Evolutionary conservation across 2,329 filamentous ascomycete genomes (phyloP).

Genomic region (Neofusicoccum umdonicola): DNA sequence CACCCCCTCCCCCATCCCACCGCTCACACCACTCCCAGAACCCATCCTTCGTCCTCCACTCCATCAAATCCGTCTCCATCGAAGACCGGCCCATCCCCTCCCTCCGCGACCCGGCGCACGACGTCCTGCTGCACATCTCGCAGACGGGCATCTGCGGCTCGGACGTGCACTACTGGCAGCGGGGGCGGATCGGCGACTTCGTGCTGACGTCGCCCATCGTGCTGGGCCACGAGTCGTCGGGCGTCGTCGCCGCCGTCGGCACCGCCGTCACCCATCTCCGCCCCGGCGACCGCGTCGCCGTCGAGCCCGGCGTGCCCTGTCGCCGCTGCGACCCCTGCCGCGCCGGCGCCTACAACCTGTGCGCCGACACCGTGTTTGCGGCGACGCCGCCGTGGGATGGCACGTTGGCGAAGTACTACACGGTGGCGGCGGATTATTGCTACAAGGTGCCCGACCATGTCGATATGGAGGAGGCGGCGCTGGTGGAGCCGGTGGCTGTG

Average conservation of each 20-base stretch:
- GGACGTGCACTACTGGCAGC: constrained; percentile 21
- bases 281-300: constrained; percentile 24
- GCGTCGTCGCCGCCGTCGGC: constrained; percentile 20
- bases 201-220: constrained; percentile 21
- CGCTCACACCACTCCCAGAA: constrained; percentile 29
- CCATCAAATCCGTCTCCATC: constrained; percentile 45
- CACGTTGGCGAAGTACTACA: constrained; percentile 28
- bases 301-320: constrained; percentile 25
- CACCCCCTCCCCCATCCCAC: background rate
- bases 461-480: constrained; percentile 26
- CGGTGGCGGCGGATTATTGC: constrained; percentile 26
- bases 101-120: constrained; percentile 19
- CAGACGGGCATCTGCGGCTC: constrained; percentile 22
- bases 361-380: constrained; percentile 20
- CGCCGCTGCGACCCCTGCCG: constrained; percentile 20
- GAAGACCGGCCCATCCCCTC: constrained; percentile 44
- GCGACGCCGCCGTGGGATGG: constrained; percentile 26
- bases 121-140: constrained; percentile 18
- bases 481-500: constrained; percentile 29
- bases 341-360: constrained; percentile 21
- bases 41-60: constrained; percentile 48
- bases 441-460: constrained; percentile 28
- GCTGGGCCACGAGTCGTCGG: constrained; percentile 25
- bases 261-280: constrained; percentile 20
- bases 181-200: constrained; percentile 21